Percentiles rank a stretch among this genome's conserved stretches.
These are phyloP conservation scores for Acrocalymma vagum DNA, from an alignment of 2,329 filamentous ascomycete genomes.

Conservation along the genomic window DNA sequence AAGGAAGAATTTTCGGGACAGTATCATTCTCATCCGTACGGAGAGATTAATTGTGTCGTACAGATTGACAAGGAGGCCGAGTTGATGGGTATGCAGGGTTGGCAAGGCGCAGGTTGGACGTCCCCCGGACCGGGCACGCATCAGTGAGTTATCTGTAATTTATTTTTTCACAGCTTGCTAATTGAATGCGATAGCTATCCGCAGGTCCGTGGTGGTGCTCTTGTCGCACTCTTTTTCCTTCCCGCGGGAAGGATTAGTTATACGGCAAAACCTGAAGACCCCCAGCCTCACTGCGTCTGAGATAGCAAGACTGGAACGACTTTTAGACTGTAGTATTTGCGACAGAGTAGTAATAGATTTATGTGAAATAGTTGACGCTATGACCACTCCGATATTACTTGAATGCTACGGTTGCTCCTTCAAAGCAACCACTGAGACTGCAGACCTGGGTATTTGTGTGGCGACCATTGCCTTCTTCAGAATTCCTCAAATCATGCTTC, in stretches of 20 bases:
- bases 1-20: slow-evolving; percentile 60
- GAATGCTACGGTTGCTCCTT: too few relatives aligned
- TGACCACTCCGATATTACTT: too few relatives aligned
- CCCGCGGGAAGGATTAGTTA: slow-evolving; percentile 64
- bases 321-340: too few relatives aligned
- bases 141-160: slow-evolving; percentile 44
- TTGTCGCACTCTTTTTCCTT: slow-evolving; percentile 65
- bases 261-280: slow-evolving; percentile 53
- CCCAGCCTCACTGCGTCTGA: too few relatives aligned
- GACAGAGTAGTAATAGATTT: too few relatives aligned
- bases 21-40: slow-evolving; percentile 64
- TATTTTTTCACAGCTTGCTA: too few relatives aligned
- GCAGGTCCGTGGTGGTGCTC: slow-evolving; percentile 58
- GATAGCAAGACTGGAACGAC: too few relatives aligned
- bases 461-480: too few relatives aligned
- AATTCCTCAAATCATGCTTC: too few relatives aligned
- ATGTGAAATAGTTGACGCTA: too few relatives aligned
- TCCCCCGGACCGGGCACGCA: slow-evolving; percentile 63
- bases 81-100: slow-evolving; percentile 64
- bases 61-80: slow-evolving; percentile 60
- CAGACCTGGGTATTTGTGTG: too few relatives aligned
- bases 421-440: too few relatives aligned
- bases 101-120: slow-evolving; percentile 66
- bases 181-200: slow-evolving; percentile 57
- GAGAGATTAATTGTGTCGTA: slow-evolving; percentile 65